Conservation (phyloP, 139 green algal genomes). For the Volvox africanus region DNA sequence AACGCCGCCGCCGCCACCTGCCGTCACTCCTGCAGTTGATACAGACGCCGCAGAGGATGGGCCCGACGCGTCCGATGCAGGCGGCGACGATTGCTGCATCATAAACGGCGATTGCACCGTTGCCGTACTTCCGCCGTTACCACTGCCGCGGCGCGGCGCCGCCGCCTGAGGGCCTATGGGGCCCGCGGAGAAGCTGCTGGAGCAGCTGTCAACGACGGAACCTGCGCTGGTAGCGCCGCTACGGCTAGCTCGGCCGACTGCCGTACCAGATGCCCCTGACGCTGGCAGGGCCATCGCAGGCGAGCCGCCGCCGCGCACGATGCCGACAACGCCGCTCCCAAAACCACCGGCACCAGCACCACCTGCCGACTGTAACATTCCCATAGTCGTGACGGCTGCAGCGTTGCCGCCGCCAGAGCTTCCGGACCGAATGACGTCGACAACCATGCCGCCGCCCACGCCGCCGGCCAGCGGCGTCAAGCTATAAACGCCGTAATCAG, state of each 20-base stretch:
- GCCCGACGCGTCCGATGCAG: conserved; percentile 33
- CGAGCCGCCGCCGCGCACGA: not conserved
- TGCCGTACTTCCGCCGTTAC: not conserved
- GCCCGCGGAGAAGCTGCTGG: conserved; percentile 8
- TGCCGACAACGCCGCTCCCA: not conserved
- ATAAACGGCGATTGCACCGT: not conserved
- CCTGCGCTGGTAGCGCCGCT: not conserved
- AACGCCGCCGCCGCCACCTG: not conserved
- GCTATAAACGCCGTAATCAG: not conserved
- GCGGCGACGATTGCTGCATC: not conserved
- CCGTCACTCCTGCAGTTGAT: not conserved
- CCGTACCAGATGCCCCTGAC: not conserved
- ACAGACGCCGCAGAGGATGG: not conserved
- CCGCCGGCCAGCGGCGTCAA: not conserved
- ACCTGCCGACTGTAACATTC: not conserved
- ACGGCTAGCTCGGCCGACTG: not conserved
- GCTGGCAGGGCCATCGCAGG: not conserved
- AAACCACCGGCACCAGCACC: not conserved
- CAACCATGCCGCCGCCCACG: not conserved
- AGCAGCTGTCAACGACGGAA: conserved; percentile 14
- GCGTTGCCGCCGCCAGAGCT: not conserved
- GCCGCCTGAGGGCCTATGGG: not conserved
- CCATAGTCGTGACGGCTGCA: not conserved
- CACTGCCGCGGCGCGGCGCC: not conserved
- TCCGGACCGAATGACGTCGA: not conserved